Base-by-base conservation (phyloP, 192 early-diverging fungal species). In the Spinellus fusiger region DNA sequence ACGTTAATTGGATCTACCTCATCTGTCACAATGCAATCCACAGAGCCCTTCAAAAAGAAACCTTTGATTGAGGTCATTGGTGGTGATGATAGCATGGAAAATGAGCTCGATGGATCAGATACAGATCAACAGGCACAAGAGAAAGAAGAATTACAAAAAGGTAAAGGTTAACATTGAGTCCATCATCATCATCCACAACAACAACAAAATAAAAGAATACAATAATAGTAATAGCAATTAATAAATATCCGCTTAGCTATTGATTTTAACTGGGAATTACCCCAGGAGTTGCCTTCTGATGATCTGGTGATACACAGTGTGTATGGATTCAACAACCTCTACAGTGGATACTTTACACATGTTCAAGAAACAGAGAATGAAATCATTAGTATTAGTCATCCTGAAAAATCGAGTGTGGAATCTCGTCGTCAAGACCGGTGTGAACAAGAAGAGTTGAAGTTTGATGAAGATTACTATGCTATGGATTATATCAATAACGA, bases 321-420 rank as follows among this genome's bases (percentile, higher is more conserved):
- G 5, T 99, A 98, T 70, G 96, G 96, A 6, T 99, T 99, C 79
- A 90, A 95, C 73, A 84, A 86, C 61, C 80, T 85, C 26, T 93
- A 96, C 71, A 82, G 68, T 31, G 88, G 88, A 7, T 87, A 84
- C 50, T 88, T 89, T 52, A 73, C 80, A 1, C 88, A 94, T 62
- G 82, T 88, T 0, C 78, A 80, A 27, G 84, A 84, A 59, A 86
- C 84, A 0, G 80, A 76, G 46, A 91, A 89, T 60, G 89, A 91
- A 69, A 77, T 88, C 23, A 80, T 84, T 58, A 81, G 78, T 32
- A 73, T 91, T 5, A 50, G 54, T 10, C 74, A 79, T 58, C 83
- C 84, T 0, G 89, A 91, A 56, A 66, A 73, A 29, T 77, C 79
- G 8, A 79, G 75, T 1, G 18, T 68, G 31, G 71, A 77, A 54